Evolutionary conservation across 306 rosid species (phyloP).

Genomic region (Cyamopsis tetragonoloba): DNA sequence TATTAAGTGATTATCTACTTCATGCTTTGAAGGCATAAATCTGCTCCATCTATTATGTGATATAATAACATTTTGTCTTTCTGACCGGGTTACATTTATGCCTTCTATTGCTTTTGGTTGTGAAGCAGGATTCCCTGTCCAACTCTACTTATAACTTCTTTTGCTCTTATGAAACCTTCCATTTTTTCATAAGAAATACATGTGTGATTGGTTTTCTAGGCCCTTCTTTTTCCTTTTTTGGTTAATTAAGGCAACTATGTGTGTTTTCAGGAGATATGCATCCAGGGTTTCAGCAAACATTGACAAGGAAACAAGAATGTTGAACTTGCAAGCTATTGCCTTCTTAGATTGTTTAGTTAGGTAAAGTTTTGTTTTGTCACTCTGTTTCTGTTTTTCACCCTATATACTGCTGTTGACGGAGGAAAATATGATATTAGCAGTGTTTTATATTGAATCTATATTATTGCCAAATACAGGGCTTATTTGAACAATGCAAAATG

Average conservation of each 20-base stretch:
- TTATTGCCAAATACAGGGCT: background rate
- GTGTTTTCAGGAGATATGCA: constrained; percentile 60
- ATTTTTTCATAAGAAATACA: background rate
- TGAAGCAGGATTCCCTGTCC: background rate
- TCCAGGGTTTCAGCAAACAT: constrained; percentile 36
- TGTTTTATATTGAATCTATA: constrained; percentile 10
- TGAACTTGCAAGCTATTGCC: constrained; percentile 47
- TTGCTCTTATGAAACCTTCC: background rate
- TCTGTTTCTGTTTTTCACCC: background rate
- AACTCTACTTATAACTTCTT: background rate
- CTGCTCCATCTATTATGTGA: background rate
- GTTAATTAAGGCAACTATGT: constrained; percentile 1
- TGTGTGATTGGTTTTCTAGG: background rate
- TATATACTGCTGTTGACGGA: background rate
- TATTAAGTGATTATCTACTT: background rate
- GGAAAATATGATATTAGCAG: background rate
- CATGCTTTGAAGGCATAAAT: constrained; percentile 5
- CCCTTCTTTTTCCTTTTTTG: background rate
- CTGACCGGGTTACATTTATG: background rate
- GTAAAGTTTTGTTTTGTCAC: constrained; percentile 34
- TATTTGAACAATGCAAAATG: background rate
- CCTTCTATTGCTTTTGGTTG: background rate
- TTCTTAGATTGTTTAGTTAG: constrained; percentile 57
- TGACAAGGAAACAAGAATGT: constrained; percentile 44
- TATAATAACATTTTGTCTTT: background rate